phyloP scores from a whole-genome alignment of 2,329 filamentous ascomycete species.

The Clonostachys solani region DNA sequence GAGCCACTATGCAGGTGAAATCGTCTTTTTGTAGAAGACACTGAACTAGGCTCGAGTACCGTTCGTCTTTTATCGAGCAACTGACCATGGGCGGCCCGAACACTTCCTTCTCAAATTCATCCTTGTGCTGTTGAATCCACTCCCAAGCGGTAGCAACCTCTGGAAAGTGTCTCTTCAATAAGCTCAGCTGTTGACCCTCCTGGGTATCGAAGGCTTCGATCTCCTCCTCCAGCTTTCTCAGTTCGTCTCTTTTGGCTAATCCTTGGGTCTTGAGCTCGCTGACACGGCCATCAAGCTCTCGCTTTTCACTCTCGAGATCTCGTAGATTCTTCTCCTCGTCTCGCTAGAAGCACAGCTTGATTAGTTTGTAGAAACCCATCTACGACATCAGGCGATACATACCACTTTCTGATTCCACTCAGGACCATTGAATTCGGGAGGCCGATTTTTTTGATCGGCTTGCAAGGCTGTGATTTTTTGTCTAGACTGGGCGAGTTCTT shows the following conservation, averaged over 20 bases:
- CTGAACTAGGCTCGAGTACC: slow-evolving; percentile 55
- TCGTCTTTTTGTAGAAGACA: slow-evolving; percentile 45
- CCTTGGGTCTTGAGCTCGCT: slow-evolving; percentile 36
- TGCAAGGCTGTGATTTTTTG: slow-evolving; percentile 60
- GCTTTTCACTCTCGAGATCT: slow-evolving; percentile 40
- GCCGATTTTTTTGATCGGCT: slow-evolving; percentile 55
- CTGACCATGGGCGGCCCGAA: slow-evolving; percentile 77
- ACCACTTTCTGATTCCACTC: slow-evolving; percentile 73
- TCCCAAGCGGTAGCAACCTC: slow-evolving; percentile 71
- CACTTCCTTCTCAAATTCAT: slow-evolving; percentile 69
- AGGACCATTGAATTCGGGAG: slow-evolving; percentile 62
- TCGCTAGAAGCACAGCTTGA: slow-evolving; percentile 33
- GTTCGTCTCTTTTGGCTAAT: slow-evolving; percentile 29
- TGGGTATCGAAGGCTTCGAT: slow-evolving; percentile 65
- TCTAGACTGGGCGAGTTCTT: slow-evolving; percentile 43
- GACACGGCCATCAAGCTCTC: slow-evolving; percentile 30
- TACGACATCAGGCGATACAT: slow-evolving; percentile 22
- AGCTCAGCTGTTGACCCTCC: slow-evolving; percentile 66
- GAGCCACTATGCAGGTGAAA: slow-evolving; percentile 69
- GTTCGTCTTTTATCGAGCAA: slow-evolving; percentile 72
- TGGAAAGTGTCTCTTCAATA: slow-evolving; percentile 53
- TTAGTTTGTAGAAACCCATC: slow-evolving; percentile 14
- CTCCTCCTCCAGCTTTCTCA: slow-evolving; percentile 35
- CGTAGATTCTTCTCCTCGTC: slow-evolving; percentile 53
- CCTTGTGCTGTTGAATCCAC: slow-evolving; percentile 73